phyloP scores from a whole-genome alignment of 1,139 yeast genomes.

The Hyphopichia burtonii region DNA sequence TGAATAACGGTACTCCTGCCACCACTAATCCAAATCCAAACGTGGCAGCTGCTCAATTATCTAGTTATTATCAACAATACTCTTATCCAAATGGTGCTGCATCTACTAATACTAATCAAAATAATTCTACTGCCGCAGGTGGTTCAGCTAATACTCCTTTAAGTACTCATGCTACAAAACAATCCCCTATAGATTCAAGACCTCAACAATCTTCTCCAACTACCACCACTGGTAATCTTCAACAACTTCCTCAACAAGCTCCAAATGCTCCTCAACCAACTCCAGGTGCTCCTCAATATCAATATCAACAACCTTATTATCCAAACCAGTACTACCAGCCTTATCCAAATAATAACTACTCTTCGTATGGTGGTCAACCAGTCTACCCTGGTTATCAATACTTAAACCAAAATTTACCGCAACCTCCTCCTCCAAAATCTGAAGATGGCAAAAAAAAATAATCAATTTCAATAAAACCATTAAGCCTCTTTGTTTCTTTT shows the following conservation, averaged over 20 bases:
- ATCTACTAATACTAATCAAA: no score
- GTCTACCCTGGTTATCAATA: conserved; percentile 21
- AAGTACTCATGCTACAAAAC: background rate
- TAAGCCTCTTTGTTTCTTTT: conserved; percentile 4
- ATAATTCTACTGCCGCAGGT: no score
- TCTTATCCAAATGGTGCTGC: conserved; percentile 1
- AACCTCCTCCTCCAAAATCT: no score
- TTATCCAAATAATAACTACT: conserved; percentile 19
- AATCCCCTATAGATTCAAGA: conserved; percentile 8
- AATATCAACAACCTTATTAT: conserved; percentile 23
- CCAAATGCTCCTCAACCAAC: conserved; percentile 7
- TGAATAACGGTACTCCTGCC: conserved; percentile 1
- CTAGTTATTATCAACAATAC: conserved; percentile 4
- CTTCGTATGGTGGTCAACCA: conserved; percentile 25
- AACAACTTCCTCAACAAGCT: background rate
- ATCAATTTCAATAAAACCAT: background rate
- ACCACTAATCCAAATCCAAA: no score
- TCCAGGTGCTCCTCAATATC: conserved; percentile 9
- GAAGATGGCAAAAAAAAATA: no score
- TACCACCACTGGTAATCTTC: conserved; percentile 1
- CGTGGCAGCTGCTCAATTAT: background rate
- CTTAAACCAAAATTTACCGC: no score
- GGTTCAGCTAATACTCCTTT: background rate
- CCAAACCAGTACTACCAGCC: conserved; percentile 23
- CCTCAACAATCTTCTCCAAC: conserved; percentile 6